A percentile compares a stretch with the other conserved stretches of the same genome.
phyloP scores from a whole-genome alignment of 192 early-diverging fungal genomes.

The Rhizoclosmatium sp. region DNA sequence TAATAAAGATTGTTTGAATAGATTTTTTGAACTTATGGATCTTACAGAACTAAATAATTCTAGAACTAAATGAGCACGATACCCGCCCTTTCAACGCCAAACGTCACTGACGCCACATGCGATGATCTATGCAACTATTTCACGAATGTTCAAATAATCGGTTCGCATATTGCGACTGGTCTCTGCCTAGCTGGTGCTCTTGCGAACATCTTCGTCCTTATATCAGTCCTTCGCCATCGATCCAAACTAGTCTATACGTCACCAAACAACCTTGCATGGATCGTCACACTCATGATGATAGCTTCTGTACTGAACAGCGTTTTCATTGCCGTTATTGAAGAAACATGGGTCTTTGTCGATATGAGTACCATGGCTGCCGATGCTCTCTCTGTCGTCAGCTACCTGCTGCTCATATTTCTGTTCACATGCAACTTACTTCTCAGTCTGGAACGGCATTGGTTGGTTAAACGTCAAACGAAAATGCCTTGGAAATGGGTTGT shows the following conservation, averaged over 20 bases:
- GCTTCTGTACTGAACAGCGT: neutral
- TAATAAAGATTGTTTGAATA: too few species aligned
- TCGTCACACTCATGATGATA: neutral
- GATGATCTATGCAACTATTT: too few species aligned
- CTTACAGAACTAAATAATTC: too few species aligned
- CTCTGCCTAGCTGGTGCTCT: neutral
- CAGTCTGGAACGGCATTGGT: constrained; percentile 8
- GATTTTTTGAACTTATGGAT: too few species aligned
- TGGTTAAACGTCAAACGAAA: neutral
- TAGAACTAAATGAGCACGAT: too few species aligned
- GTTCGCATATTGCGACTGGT: neutral
- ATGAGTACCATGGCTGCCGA: neutral
- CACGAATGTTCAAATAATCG: neutral
- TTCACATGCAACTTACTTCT: constrained; percentile 8
- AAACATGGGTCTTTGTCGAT: neutral
- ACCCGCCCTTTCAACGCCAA: too few species aligned
- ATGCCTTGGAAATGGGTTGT: neutral
- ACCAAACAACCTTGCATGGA: neutral
- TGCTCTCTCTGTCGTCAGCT: neutral
- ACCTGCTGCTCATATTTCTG: neutral
- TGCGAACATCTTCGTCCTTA: neutral
- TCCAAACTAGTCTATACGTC: neutral
- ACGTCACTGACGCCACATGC: too few species aligned
- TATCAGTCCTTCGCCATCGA: neutral
- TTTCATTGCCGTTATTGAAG: neutral